Base-by-base conservation (phyloP, 768 basidiomycete genomes). In the Boletus reticuloceps region DNA sequence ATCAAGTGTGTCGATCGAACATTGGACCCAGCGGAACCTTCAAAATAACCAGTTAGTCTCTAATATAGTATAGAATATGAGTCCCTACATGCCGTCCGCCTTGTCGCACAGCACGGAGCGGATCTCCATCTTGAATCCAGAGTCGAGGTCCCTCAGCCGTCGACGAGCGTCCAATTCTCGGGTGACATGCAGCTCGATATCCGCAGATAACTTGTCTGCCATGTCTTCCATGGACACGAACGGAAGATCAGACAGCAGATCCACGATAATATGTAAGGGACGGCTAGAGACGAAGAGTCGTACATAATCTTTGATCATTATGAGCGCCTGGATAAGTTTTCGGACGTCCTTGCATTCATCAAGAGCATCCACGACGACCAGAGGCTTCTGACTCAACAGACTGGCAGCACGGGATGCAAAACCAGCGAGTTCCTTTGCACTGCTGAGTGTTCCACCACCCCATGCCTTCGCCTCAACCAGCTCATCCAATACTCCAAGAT, bases 11-110 rank as follows among this genome's bases (percentile, higher is more conserved):
- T 60, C 58, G 9, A 64, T 37, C 19, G 63, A 53, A 46, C 62
- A 64, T 13, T 64, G 50, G 4, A 51, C 50, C 64, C 64, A 64
- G 0, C 55, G 56, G 12, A 64, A 64, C 64, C 63, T 64, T 34
- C n/a, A 2, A 14, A 34, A 10, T 5, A 27, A 27, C 0, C 27
- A 27, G 34, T 34, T 14, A 34, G 34, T 34, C 32, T 34, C 34
- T 5, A 12, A 10, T 13, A 13, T 6, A 1, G 17, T 17, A 13
- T n/a, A 25, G 31, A 31, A 12, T 12, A 17, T 3, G 42, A 31
- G 4, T 32, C 32, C 50, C 42, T 12, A 52, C 51, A 64, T 64
- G 1, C 64, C 64, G 32, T 55, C 57, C 0, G 63, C 57, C 22
- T 50, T 43, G 4, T 4, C 4, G 3, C 29, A 37, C 1, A 64